Evolutionary conservation across 2,329 filamentous ascomycete genomes (phyloP), one percentile per base, ranked within the genome.

Genomic region (Paramyrothecium roridum): DNA sequence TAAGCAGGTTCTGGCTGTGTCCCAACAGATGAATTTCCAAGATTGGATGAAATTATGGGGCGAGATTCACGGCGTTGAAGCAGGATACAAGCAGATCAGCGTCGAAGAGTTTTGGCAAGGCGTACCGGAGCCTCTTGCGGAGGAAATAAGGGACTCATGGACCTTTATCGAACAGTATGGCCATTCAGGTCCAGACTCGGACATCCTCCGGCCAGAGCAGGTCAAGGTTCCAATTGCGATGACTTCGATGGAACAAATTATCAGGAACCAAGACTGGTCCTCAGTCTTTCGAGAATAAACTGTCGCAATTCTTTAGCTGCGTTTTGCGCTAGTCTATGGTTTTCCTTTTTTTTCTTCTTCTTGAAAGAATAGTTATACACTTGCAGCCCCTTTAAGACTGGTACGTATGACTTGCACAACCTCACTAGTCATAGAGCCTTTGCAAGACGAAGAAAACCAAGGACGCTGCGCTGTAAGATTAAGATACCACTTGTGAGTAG

Each of bases 1-100:
- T 1, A 58, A 59, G 22, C 63, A 65, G 19, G 26, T 67, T 2
- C 59, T 67, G 10, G 62, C 46, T 1, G 61, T 63, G n/a, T 57
- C 64, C 26, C 65, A 61, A 26, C 63, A 57, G 56, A 45, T 68
- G 3, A 60, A 56, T 2, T 40, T 10, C 10, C 13, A 3, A 10
- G 30, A 51, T 8, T 40, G 17, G 13, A 33, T 21, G n/a, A 21
- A 34, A 20, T 3, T 40, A 12, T 51, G 23, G 26, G 20, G 26
- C 17, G n/a, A 22, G 3, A 33, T 40, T 22, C 8, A n/a, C 10
- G 49, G 49, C 12, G 30, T 51, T 10, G 19, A 34, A 16, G 23
- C 30, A 8, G 33, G 19, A 3, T 34, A n/a, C 12, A 40, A n/a
- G 17, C 16, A 37, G 26, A 13, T 40, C 10, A 20, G 23, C 8